A percentile compares a stretch with the other conserved stretches of the same genome.
phyloP scores from a whole-genome alignment of 2,329 filamentous ascomycete genomes.

The Scleromitrula shiraiana region DNA sequence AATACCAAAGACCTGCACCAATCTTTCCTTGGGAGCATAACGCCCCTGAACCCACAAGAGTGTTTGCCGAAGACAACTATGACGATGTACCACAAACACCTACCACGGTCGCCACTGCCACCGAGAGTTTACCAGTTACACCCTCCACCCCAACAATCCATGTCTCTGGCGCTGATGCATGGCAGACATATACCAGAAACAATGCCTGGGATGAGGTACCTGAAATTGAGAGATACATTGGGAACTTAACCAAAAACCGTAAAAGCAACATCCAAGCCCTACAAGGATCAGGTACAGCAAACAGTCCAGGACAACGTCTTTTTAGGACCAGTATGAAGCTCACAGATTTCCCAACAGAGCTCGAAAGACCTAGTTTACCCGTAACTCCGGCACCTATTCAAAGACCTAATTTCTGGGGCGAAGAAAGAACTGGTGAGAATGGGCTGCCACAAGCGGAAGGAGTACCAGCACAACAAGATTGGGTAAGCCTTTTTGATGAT shows the following conservation, averaged over 20 bases:
- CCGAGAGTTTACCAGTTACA: slow-evolving; percentile 35
- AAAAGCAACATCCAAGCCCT: slow-evolving; percentile 34
- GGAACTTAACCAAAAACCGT: slow-evolving; percentile 59
- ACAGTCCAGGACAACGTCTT: slow-evolving; percentile 22
- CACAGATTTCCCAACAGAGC: slow-evolving; percentile 79
- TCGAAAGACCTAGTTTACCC: slow-evolving; percentile 78
- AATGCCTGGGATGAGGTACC: slow-evolving; percentile 94
- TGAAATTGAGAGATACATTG: slow-evolving; percentile 82
- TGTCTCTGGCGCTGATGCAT: slow-evolving; percentile 48
- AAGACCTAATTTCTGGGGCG: slow-evolving; percentile 59
- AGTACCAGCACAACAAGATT: slow-evolving; percentile 80
- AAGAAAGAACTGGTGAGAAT: slow-evolving; percentile 40
- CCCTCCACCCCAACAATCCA: slow-evolving; percentile 42
- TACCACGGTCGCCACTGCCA: slow-evolving; percentile 29
- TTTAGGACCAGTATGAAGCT: slow-evolving; percentile 55
- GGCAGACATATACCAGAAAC: slow-evolving; percentile 63
- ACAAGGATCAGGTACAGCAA: slow-evolving; percentile 27
- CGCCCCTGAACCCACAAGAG: slow-evolving; percentile 53
- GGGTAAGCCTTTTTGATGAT: slow-evolving; percentile 67
- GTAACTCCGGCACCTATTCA: slow-evolving; percentile 81
- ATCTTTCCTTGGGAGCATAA: slow-evolving; percentile 89
- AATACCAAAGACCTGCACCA: slow-evolving; percentile 50
- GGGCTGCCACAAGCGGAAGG: slow-evolving; percentile 69
- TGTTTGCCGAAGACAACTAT: slow-evolving; percentile 52
- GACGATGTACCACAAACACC: slow-evolving; percentile 14